Evolutionary conservation across 495 filamentous ascomycete genomes (phyloP).

Genomic region (Penicillium macrosclerotiorum): DNA sequence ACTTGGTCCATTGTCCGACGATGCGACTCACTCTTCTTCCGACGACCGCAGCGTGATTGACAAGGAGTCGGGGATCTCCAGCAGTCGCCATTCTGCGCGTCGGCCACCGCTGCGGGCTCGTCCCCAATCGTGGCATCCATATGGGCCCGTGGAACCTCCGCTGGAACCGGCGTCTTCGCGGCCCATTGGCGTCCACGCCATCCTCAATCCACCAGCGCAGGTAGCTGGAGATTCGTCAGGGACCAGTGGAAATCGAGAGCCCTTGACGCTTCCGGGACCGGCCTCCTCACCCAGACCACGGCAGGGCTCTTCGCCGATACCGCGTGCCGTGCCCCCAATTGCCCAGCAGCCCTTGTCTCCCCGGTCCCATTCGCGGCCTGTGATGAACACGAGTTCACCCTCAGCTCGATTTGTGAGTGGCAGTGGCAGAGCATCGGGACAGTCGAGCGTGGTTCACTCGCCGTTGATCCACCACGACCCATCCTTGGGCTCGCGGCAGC

Average conservation of each 20-base stretch:
- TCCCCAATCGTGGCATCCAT: constrained; percentile 39
- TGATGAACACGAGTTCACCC: constrained; percentile 67
- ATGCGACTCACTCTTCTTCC: constrained; percentile 16
- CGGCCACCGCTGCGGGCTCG: constrained; percentile 32
- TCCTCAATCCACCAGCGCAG: constrained; percentile 47
- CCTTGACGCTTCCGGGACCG: constrained; percentile 23
- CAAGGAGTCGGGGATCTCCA: constrained; percentile 23
- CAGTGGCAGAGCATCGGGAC: constrained; percentile 39
- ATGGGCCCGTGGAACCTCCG: constrained; percentile 39
- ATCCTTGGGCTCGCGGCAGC: constrained; percentile 24
- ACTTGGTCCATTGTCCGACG: constrained; percentile 31
- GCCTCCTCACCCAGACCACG: constrained; percentile 29
- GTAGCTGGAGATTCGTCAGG: constrained; percentile 20
- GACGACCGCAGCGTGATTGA: constrained; percentile 28
- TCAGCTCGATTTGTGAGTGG: constrained; percentile 39
- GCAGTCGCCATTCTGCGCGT: constrained; percentile 21
- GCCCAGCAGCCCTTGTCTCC: constrained; percentile 36
- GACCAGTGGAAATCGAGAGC: constrained; percentile 24
- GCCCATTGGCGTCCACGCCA: constrained; percentile 50
- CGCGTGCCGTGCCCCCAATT: constrained; percentile 33
- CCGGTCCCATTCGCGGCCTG: constrained; percentile 44
- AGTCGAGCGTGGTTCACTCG: constrained; percentile 47
- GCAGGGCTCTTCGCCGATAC: constrained; percentile 33
- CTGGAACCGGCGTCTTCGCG: constrained; percentile 36
- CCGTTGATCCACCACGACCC: constrained; percentile 41